A percentile compares a stretch with the other conserved stretches of the same genome.
These are phyloP conservation scores for Fusarium robinianum DNA, from an alignment of 2,329 filamentous ascomycete species.

Conservation along the genomic window DNA sequence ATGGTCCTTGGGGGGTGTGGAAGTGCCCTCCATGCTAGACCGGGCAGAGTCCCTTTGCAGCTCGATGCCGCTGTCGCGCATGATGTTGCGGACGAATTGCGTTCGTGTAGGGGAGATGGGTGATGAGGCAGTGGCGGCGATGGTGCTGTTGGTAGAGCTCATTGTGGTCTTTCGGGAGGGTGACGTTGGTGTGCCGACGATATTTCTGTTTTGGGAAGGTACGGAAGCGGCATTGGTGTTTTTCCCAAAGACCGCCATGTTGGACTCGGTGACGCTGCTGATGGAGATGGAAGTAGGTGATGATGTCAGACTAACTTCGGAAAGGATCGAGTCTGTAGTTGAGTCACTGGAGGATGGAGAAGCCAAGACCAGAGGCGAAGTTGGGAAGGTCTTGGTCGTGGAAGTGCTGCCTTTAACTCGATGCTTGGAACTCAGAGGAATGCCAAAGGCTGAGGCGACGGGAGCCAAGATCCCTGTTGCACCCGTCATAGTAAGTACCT, in stretches of 20 bases:
- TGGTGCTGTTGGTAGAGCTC: constrained; percentile 5
- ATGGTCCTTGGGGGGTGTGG: constrained; percentile 14
- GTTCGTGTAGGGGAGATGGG: constrained; percentile 16
- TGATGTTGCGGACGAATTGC: constrained; percentile 19
- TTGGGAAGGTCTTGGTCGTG: constrained; percentile 11
- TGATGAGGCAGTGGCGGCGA: constrained; percentile 3
- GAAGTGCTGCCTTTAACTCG: constrained; percentile 30
- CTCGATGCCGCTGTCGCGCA: constrained; percentile 43
- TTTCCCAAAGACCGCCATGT: constrained; percentile 22
- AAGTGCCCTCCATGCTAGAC: constrained; percentile 38
- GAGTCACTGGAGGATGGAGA: constrained; percentile 16
- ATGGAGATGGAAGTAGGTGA: no score
- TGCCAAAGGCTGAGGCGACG: constrained; percentile 43
- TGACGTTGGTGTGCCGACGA: constrained; percentile 18
- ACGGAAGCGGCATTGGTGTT: constrained; percentile 16
- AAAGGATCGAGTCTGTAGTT: no score
- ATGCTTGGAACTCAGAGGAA: constrained; percentile 37
- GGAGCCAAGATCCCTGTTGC: constrained; percentile 38
- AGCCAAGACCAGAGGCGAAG: constrained; percentile 20
- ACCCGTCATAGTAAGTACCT: constrained; percentile 38
- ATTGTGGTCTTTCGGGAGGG: constrained; percentile 10
- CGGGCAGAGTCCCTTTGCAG: constrained; percentile 36
- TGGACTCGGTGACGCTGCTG: constrained; percentile 3
- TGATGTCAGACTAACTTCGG: no score
- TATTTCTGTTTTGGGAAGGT: constrained; percentile 9